phyloP scores from a whole-genome alignment of 495 filamentous ascomycete genomes.

The Terfezia claveryi region DNA sequence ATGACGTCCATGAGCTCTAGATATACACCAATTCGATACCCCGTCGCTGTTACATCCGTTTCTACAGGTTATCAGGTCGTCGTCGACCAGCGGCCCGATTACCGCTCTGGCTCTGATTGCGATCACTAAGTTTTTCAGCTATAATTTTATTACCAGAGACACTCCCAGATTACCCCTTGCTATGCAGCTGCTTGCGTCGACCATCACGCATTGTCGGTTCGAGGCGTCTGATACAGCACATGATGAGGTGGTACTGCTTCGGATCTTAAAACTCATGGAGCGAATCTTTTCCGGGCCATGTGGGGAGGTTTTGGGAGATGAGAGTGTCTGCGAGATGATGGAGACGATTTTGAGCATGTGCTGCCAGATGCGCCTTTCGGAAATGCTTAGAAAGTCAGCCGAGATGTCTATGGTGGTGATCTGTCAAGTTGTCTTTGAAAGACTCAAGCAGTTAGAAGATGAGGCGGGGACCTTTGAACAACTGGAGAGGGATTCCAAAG shows the following conservation, averaged over 20 bases:
- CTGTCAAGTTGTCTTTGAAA: slow-evolving; percentile 92
- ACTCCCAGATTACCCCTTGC: slow-evolving; percentile 71
- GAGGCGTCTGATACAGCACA: slow-evolving; percentile 86
- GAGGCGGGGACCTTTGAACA: slow-evolving; percentile 30
- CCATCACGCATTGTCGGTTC: slow-evolving; percentile 94
- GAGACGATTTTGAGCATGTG: slow-evolving; percentile 94
- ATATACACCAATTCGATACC: slow-evolving; percentile 76
- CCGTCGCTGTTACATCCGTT: slow-evolving; percentile 84
- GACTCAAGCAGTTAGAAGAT: slow-evolving; percentile 65
- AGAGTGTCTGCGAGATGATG: slow-evolving; percentile 99
- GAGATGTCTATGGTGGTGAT: slow-evolving; percentile 97
- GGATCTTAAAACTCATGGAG: slow-evolving; percentile 95
- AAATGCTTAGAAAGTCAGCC: slow-evolving; percentile 70
- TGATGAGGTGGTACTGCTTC: slow-evolving; percentile 80
- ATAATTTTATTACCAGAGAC: slow-evolving; percentile 62
- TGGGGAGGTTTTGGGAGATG: slow-evolving; percentile 75
- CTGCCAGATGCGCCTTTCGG: slow-evolving; percentile 76
- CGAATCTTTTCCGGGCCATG: slow-evolving; percentile 85
- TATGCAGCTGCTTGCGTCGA: slow-evolving; percentile 85
- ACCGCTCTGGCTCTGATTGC: slow-evolving; percentile 84
- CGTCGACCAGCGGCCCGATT: slow-evolving; percentile 85
- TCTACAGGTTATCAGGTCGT: slow-evolving; percentile 89
- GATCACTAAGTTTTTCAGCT: slow-evolving; percentile 94
- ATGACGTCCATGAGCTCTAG: slow-evolving; percentile 21
- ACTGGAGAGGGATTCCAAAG: slow-evolving; percentile 37